phyloP scores from a whole-genome alignment of 345 rosid species.

The Rubroshorea leprosula region DNA sequence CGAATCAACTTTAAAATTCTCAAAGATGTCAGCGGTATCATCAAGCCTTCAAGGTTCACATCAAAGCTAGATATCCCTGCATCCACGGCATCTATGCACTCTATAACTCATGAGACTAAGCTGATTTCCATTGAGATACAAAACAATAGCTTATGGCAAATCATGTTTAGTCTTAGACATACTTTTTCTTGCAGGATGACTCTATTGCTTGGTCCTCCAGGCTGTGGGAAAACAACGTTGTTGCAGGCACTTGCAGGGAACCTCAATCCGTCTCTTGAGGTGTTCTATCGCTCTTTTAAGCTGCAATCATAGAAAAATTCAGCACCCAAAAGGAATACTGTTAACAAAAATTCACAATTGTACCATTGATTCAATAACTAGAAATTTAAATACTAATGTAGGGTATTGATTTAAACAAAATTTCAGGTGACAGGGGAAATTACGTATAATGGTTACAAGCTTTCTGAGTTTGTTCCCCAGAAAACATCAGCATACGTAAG shows the following conservation, averaged over 20 bases:
- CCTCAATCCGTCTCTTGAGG: background rate
- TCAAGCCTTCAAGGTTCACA: background rate
- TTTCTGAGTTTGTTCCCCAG: constrained; percentile 48
- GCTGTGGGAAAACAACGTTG: background rate
- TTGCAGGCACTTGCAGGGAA: background rate
- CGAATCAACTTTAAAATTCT: background rate
- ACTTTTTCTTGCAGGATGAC: background rate
- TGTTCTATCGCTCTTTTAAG: background rate
- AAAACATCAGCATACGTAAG: constrained; percentile 57
- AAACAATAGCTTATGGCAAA: too few species aligned
- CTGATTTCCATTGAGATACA: too few species aligned
- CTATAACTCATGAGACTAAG: background rate
- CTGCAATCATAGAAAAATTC: too few species aligned
- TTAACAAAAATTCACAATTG: too few species aligned
- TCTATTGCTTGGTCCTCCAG: background rate
- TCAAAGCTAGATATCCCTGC: too few species aligned
- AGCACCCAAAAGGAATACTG: background rate
- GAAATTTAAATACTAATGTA: too few species aligned
- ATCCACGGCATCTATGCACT: background rate
- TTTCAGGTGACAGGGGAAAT: constrained; percentile 40
- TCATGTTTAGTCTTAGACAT: background rate
- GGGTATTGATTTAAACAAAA: background rate
- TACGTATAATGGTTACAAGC: constrained; percentile 44
- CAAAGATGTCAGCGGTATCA: background rate
- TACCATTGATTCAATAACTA: too few species aligned